Evolutionary conservation across 805 yeast species (phyloP).

Genomic region (Wickerhamomyces chambardii): DNA sequence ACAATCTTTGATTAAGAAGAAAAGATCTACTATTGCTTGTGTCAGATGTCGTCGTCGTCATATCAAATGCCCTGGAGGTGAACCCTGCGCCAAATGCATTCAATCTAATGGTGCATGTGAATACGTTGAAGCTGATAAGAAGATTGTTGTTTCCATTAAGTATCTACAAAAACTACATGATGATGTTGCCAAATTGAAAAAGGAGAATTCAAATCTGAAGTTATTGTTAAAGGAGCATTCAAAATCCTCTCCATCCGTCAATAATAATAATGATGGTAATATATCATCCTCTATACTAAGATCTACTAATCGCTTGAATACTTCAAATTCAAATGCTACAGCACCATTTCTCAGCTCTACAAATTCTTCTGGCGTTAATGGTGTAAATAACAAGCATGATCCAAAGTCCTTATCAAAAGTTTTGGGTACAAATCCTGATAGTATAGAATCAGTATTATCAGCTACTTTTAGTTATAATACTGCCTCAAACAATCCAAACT

Average conservation of each 20-base stretch:
- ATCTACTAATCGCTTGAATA: neutral
- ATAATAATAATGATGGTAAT: too few relatives aligned
- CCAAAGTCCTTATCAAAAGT: constrained; percentile 7
- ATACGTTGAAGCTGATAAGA: constrained; percentile 63
- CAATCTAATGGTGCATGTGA: constrained; percentile 52
- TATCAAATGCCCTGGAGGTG: constrained; percentile 71
- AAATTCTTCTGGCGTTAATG: neutral
- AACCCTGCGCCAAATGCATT: constrained; percentile 59
- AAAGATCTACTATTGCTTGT: constrained; percentile 23
- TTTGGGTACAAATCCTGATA: constrained; percentile 11
- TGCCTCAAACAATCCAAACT: constrained; percentile 11
- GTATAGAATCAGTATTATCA: constrained; percentile 12
- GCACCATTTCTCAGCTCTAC: too few relatives aligned
- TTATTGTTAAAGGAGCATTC: constrained; percentile 18
- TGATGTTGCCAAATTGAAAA: constrained; percentile 54
- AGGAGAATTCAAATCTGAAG: constrained; percentile 53
- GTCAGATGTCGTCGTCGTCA: constrained; percentile 64
- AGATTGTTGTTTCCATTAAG: constrained; percentile 64
- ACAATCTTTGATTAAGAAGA: neutral
- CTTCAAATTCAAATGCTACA: too few relatives aligned
- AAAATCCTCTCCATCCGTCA: neutral
- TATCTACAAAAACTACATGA: constrained; percentile 61
- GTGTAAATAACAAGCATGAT: neutral
- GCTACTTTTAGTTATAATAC: constrained; percentile 17
- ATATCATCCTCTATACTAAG: neutral